phyloP scores from a whole-genome alignment of 495 filamentous ascomycete species.

The Penicillium coprophilum region DNA sequence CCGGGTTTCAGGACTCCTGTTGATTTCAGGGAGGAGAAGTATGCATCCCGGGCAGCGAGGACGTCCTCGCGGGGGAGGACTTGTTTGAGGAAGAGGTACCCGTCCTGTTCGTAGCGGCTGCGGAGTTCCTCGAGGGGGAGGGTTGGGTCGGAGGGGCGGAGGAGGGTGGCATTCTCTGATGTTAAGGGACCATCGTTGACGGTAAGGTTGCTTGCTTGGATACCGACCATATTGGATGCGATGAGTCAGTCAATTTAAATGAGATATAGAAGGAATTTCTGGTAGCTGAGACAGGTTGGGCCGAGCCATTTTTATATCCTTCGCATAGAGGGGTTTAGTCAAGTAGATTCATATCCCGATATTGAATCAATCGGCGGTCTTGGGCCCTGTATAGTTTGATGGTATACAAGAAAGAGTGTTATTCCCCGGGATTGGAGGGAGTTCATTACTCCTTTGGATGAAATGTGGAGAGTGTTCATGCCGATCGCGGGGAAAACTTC shows the following conservation, averaged over 20 bases:
- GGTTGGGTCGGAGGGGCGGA: conserved; percentile 42
- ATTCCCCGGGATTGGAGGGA: too few species aligned
- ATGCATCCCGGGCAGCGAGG: conserved; percentile 52
- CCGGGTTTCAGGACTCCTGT: conserved; percentile 55
- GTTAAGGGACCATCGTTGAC: conserved; percentile 57
- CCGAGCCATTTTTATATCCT: conserved; percentile 12
- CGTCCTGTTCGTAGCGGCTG: conserved; percentile 53
- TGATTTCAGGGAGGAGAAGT: conserved; percentile 55
- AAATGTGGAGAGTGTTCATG: too few species aligned
- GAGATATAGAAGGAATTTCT: background rate
- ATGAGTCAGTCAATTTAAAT: background rate
- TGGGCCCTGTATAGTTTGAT: background rate
- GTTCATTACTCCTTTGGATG: too few species aligned
- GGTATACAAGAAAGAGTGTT: too few species aligned
- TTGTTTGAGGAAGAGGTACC: conserved; percentile 61
- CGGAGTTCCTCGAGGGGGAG: conserved; percentile 48
- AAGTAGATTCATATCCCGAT: too few species aligned
- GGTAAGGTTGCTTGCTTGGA: conserved; percentile 33
- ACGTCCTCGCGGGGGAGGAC: conserved; percentile 59
- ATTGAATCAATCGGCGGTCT: too few species aligned
- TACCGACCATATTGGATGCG: conserved; percentile 29
- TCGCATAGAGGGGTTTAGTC: conserved; percentile 12
- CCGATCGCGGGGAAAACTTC: too few species aligned
- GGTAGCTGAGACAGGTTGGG: background rate
- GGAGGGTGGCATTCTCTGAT: conserved; percentile 44